These are phyloP conservation scores for Auricularia heimuer DNA, from an alignment of 768 basidiomycete genomes.

Conservation along the genomic window DNA sequence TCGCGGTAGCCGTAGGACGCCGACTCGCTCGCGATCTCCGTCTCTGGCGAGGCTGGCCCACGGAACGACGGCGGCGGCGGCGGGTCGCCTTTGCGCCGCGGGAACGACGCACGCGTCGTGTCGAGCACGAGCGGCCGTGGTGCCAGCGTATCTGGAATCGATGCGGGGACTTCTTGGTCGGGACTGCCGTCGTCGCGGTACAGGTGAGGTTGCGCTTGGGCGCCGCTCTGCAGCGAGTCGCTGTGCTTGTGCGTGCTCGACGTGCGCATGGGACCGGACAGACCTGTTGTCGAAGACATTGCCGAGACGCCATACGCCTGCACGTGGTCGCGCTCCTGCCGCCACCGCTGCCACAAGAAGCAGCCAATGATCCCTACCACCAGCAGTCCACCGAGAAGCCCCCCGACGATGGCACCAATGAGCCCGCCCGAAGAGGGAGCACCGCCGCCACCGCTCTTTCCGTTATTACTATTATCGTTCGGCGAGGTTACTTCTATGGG, in stretches of 20 bases:
- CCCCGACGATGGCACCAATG: background rate
- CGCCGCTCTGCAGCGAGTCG: background rate
- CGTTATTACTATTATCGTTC: too few relatives aligned
- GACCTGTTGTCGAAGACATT: background rate
- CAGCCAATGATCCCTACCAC: background rate
- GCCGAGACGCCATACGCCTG: background rate
- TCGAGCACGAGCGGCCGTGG: background rate
- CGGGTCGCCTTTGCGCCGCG: background rate
- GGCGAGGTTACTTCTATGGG: too few relatives aligned
- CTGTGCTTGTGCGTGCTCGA: background rate
- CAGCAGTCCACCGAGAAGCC: background rate
- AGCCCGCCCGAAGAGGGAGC: background rate
- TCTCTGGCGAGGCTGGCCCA: background rate
- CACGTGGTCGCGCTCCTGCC: background rate
- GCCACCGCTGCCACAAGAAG: background rate
- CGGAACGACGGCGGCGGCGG: background rate
- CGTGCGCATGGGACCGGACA: background rate
- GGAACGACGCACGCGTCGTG: background rate
- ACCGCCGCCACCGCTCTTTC: background rate
- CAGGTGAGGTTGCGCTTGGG: background rate
- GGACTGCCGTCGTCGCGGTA: background rate
- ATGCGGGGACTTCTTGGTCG: background rate
- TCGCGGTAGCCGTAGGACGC: background rate
- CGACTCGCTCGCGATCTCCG: background rate
- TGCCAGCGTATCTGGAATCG: background rate